A percentile compares a stretch with the other conserved stretches of the same genome.
These are phyloP conservation scores for Psilocybe subaeruginosa DNA, from an alignment of 768 basidiomycete species.

Conservation along the genomic window DNA sequence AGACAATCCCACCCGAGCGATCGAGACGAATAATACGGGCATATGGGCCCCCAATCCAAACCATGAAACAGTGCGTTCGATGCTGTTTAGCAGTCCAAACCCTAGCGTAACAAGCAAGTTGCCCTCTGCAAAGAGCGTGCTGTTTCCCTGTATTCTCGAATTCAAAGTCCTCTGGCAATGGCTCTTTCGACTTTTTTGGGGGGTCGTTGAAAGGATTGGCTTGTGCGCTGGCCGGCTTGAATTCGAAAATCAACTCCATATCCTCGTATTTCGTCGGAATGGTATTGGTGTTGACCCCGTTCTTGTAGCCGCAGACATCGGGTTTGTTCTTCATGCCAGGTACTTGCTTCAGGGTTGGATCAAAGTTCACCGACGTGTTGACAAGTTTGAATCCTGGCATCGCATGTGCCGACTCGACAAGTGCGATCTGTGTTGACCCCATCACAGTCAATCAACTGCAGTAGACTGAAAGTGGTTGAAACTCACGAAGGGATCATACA, in stretches of 20 bases:
- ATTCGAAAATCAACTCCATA: conserved; percentile 11
- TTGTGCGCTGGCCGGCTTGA: conserved; percentile 13
- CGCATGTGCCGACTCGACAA: background rate
- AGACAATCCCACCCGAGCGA: conserved; percentile 32
- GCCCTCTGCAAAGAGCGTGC: conserved; percentile 19
- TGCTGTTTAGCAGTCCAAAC: conserved; percentile 27
- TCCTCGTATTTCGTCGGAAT: background rate
- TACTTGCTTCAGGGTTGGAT: no score
- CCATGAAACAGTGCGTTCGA: conserved; percentile 28
- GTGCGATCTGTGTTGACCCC: background rate
- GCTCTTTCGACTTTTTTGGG: no score
- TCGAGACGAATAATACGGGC: conserved; percentile 36
- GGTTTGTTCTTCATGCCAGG: conserved; percentile 4
- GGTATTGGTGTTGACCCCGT: background rate
- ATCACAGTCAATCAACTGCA: no score
- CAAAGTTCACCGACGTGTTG: conserved; percentile 1
- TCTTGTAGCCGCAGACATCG: conserved; percentile 2
- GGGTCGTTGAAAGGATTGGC: conserved; percentile 18
- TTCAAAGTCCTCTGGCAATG: background rate
- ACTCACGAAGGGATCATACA: conserved; percentile 13
- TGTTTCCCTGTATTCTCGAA: conserved; percentile 5
- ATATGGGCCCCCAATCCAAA: conserved; percentile 25
- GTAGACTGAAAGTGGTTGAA: no score
- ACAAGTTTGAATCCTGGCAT: conserved; percentile 9
- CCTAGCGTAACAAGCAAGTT: conserved; percentile 24